phyloP scores from a whole-genome alignment of 2,329 filamentous ascomycete genomes.

The Metarhizium brunneum region DNA sequence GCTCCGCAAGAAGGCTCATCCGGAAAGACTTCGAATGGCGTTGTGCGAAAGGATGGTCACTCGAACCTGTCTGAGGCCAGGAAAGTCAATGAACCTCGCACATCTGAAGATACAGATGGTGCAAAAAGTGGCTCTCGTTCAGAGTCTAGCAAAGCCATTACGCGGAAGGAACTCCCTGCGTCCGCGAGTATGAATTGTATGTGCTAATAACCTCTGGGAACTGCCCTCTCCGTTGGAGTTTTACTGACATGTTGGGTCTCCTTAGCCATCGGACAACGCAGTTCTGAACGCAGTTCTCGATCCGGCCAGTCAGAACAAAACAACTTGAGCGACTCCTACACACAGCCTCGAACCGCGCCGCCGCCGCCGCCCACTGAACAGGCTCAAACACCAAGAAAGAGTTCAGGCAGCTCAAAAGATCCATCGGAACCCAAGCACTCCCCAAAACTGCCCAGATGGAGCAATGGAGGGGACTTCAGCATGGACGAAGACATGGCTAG shows the following conservation, averaged over 20 bases:
- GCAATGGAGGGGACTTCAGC: constrained; percentile 75
- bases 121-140: constrained; percentile 30
- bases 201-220: constrained; percentile 9
- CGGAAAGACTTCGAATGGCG: constrained; percentile 25
- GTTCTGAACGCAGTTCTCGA: constrained; percentile 1
- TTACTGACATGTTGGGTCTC: neutral
- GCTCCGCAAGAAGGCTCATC: constrained; percentile 26
- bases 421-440: constrained; percentile 41
- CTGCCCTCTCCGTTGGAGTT: neutral
- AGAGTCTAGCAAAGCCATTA: constrained; percentile 38
- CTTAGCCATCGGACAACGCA: constrained; percentile 4
- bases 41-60: constrained; percentile 15
- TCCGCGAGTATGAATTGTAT: constrained; percentile 31
- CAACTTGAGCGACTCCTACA: constrained; percentile 39
- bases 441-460: constrained; percentile 64
- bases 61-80: constrained; percentile 16
- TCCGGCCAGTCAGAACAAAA: constrained; percentile 8
- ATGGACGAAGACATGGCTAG: constrained; percentile 94
- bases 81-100: constrained; percentile 35
- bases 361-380: constrained; percentile 28
- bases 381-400: constrained; percentile 31
- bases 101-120: constrained; percentile 49
- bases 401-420: constrained; percentile 35
- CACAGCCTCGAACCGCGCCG: constrained; percentile 48
- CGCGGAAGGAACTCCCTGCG: constrained; percentile 55